phyloP scores from a whole-genome alignment of 192 early-diverging fungal genomes.

The Chytriomyces sp. region DNA sequence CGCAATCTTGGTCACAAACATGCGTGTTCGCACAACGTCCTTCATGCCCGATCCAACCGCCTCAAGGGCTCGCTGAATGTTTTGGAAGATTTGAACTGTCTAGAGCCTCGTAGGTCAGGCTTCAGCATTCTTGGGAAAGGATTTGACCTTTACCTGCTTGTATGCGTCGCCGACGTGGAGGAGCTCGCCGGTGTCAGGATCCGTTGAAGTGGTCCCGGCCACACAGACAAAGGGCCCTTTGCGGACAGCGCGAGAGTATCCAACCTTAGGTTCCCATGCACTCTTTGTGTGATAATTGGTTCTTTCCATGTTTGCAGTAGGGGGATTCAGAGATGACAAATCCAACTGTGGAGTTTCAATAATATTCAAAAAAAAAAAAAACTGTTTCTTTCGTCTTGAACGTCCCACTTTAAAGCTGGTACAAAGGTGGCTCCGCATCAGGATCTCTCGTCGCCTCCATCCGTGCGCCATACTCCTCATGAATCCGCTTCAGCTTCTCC shows the following conservation, averaged over 20 bases:
- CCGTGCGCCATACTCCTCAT: too few species aligned
- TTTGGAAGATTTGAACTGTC: constrained; percentile 6
- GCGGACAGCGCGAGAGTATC: constrained; percentile 18
- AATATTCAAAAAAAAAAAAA: too few species aligned
- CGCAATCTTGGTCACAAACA: constrained; percentile 17
- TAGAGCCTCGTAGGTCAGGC: neutral
- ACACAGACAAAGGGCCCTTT: constrained; percentile 19
- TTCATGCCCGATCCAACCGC: constrained; percentile 2
- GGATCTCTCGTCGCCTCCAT: too few species aligned
- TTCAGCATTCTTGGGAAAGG: too few species aligned
- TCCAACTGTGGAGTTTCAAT: too few species aligned
- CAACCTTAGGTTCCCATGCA: constrained; percentile 13
- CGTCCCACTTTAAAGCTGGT: too few species aligned
- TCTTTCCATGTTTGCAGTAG: constrained; percentile 4
- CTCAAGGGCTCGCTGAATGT: constrained; percentile 9
- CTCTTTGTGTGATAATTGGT: constrained; percentile 9
- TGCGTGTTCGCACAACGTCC: constrained; percentile 23
- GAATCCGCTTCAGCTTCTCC: neutral
- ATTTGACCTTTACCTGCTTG: constrained; percentile 1
- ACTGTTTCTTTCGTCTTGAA: too few species aligned
- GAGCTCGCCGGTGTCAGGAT: constrained; percentile 13
- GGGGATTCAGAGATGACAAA: too few species aligned
- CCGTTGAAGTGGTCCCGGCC: constrained; percentile 3
- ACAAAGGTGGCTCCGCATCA: too few species aligned
- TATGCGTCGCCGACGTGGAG: constrained; percentile 9